A percentile compares a stretch with the other conserved stretches of the same genome.
phyloP scores from a whole-genome alignment of 1,139 yeast genomes.

The Debaryomyces nepalensis region DNA sequence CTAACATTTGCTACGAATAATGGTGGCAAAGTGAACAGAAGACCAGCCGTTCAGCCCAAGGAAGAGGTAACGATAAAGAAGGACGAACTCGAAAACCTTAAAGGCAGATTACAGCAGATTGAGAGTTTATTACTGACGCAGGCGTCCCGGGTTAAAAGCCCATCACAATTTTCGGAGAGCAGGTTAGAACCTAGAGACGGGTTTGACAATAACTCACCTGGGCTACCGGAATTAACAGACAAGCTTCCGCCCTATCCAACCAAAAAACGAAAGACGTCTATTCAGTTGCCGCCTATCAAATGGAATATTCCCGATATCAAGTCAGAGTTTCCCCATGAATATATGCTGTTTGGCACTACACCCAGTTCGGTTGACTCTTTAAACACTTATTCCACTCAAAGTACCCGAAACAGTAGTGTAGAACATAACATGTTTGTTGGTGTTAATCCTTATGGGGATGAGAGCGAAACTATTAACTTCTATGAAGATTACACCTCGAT shows the following conservation, averaged over 20 bases:
- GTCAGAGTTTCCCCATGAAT: neutral
- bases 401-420: neutral
- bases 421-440: neutral
- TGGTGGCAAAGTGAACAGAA: slow-evolving; percentile 13
- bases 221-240: neutral
- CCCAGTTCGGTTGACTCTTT: slow-evolving; percentile 2
- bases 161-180: neutral
- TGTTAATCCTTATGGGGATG: slow-evolving; percentile 29
- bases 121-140: slow-evolving; percentile 19
- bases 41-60: no score
- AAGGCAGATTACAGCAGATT: slow-evolving; percentile 29
- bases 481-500: slow-evolving; percentile 48
- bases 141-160: neutral
- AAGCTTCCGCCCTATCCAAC: neutral
- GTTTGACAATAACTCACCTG: neutral
- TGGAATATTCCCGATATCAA: slow-evolving; percentile 3
- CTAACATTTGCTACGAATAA: slow-evolving; percentile 17
- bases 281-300: slow-evolving; percentile 6
- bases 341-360: slow-evolving; percentile 7
- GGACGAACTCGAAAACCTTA: slow-evolving; percentile 30
- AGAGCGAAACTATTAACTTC: slow-evolving; percentile 41
- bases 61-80: slow-evolving; percentile 22
- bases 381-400: neutral
- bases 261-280: neutral
- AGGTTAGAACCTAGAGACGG: neutral